Conservation (phyloP, 805 yeast genomes). For the Candida sithepensis region DNA sequence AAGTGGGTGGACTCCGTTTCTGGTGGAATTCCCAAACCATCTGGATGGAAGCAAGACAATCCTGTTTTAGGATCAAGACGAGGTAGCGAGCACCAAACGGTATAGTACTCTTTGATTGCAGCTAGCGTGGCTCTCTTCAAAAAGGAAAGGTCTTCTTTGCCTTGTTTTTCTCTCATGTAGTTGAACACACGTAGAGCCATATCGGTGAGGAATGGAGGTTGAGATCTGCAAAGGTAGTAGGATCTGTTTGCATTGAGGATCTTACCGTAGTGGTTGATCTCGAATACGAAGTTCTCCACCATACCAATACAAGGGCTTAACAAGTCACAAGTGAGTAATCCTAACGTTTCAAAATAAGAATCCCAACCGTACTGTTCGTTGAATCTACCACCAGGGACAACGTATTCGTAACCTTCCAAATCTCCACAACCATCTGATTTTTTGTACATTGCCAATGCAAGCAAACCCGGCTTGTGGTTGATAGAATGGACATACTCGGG, state of each 20-base stretch:
- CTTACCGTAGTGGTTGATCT: conserved; percentile 86
- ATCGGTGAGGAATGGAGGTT: conserved; percentile 95
- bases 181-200: conserved; percentile 73
- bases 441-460: conserved; percentile 70
- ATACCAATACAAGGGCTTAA: conserved; percentile 78
- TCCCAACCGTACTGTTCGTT: conserved; percentile 99
- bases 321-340: conserved; percentile 64
- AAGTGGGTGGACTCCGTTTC: conserved; percentile 94
- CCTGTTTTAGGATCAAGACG: conserved; percentile 73
- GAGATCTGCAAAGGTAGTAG: conserved; percentile 86
- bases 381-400: conserved; percentile 96
- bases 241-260: conserved; percentile 91
- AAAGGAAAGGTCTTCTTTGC: conserved; percentile 54
- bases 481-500: conserved; percentile 74
- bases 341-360: conserved; percentile 87
- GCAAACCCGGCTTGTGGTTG: conserved; percentile 78
- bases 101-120: conserved; percentile 81
- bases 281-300: conserved; percentile 89
- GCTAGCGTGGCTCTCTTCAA: conserved; percentile 63
- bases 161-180: conserved; percentile 38
- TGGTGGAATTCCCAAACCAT: conserved; percentile 92
- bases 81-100: conserved; percentile 76
- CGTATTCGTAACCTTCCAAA: conserved; percentile 69
- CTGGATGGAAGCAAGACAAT: conserved; percentile 85
- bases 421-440: conserved; percentile 28